Conservation (phyloP, 192 early-diverging fungal genomes). For the Gryganskiella cystojenkinii region DNA sequence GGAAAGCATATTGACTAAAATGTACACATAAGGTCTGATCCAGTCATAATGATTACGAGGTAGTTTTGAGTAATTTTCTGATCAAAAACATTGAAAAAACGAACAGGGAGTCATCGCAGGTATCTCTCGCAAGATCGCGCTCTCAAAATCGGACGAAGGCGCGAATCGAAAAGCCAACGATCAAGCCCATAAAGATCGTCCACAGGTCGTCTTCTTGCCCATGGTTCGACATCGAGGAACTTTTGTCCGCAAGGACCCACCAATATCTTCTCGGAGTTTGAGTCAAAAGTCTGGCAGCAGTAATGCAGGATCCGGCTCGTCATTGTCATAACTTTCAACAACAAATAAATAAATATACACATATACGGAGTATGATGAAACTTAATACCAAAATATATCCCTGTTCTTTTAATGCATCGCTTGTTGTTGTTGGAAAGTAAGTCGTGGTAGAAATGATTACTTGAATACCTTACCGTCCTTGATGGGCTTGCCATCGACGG, state of each 20-base stretch:
- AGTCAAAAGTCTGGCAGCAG: too few species aligned
- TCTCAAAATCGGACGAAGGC: neutral
- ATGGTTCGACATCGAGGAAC: conserved; percentile 4
- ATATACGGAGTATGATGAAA: too few species aligned
- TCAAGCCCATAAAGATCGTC: conserved; percentile 2
- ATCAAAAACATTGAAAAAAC: neutral
- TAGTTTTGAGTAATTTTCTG: neutral
- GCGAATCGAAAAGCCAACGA: neutral
- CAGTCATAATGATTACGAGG: too few species aligned
- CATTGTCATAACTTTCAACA: too few species aligned
- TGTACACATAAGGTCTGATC: too few species aligned
- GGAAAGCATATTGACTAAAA: too few species aligned
- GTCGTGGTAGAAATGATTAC: conserved; percentile 29
- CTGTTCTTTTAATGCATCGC: too few species aligned
- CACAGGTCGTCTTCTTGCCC: conserved; percentile 5
- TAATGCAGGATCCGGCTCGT: too few species aligned
- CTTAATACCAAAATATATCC: too few species aligned
- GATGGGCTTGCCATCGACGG: conserved; percentile 70
- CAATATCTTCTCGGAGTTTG: too few species aligned
- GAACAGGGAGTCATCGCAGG: neutral
- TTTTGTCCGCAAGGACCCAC: neutral
- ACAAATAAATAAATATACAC: too few species aligned
- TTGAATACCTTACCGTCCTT: conserved; percentile 88
- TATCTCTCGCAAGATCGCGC: neutral
- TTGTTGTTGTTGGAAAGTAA: too few species aligned